Conservation (phyloP, 129 eudicot genomes). For the Escallonia rubra region DNA sequence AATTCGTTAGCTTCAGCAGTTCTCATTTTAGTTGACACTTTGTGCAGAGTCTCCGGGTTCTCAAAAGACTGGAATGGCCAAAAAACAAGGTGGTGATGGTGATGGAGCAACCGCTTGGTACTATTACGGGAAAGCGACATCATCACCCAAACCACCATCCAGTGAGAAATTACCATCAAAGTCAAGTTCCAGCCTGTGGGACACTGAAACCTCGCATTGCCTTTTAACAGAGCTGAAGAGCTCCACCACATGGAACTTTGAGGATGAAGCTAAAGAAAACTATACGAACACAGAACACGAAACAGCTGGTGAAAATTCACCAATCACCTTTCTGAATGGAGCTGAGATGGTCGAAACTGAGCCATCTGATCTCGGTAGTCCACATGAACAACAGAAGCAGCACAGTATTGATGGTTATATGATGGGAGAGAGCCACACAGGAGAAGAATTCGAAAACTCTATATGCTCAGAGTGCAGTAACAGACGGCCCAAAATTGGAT, state of each 20-base stretch:
- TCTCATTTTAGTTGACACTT: neutral
- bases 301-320: slow-evolving; percentile 1
- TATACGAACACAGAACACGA: slow-evolving; percentile 1
- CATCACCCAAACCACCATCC: slow-evolving; percentile 19
- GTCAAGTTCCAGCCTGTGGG: slow-evolving; percentile 29
- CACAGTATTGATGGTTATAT: too few relatives aligned
- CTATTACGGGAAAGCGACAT: neutral
- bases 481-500: slow-evolving; percentile 39
- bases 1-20: too few relatives aligned
- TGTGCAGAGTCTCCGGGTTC: slow-evolving; percentile 28
- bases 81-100: slow-evolving; percentile 9
- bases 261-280: slow-evolving; percentile 5
- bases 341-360: slow-evolving; percentile 11
- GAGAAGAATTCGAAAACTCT: slow-evolving; percentile 25
- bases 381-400: slow-evolving; percentile 10
- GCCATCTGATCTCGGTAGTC: neutral
- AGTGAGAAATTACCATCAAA: slow-evolving; percentile 8
- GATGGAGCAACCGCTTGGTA: slow-evolving; percentile 7
- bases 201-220: slow-evolving; percentile 27
- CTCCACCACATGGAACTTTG: slow-evolving; percentile 8
- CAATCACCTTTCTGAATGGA: slow-evolving; percentile 5
- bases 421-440: neutral
- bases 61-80: slow-evolving; percentile 15
- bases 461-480: slow-evolving; percentile 54
- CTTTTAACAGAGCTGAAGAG: slow-evolving; percentile 16